phyloP scores from a whole-genome alignment of 768 basidiomycete genomes.

The Lactifluus echinatus region DNA sequence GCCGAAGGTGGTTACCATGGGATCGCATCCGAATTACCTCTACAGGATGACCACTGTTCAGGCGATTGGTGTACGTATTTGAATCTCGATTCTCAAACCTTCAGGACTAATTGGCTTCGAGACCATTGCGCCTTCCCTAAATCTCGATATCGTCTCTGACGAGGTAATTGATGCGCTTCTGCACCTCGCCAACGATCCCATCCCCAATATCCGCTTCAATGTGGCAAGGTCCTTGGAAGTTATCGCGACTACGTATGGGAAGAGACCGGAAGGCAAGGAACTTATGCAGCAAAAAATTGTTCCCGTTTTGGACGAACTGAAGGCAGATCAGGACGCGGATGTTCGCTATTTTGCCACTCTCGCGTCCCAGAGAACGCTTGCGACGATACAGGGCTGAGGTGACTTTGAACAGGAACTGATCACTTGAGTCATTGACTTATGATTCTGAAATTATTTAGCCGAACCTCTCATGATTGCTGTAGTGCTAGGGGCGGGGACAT shows the following conservation, averaged over 20 bases:
- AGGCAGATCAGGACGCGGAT: slow-evolving; percentile 88
- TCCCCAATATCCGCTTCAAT: slow-evolving; percentile 99
- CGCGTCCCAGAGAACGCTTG: slow-evolving; percentile 54
- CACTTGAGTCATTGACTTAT: background rate
- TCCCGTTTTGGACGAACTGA: slow-evolving; percentile 79
- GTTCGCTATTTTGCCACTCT: slow-evolving; percentile 89
- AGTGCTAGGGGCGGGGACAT: slow-evolving; percentile 20
- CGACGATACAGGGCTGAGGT: slow-evolving; percentile 34
- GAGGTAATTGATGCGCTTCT: slow-evolving; percentile 81
- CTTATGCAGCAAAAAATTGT: slow-evolving; percentile 66
- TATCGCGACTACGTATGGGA: slow-evolving; percentile 62
- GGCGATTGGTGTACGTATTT: slow-evolving; percentile 76
- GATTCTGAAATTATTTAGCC: background rate
- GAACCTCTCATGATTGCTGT: slow-evolving; percentile 17
- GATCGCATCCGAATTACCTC: slow-evolving; percentile 91
- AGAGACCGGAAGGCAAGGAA: slow-evolving; percentile 58
- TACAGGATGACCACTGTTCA: slow-evolving; percentile 99
- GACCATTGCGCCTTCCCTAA: slow-evolving; percentile 93
- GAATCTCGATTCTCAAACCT: background rate
- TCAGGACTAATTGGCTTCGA: slow-evolving; percentile 26
- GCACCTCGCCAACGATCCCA: slow-evolving; percentile 77
- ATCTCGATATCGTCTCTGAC: slow-evolving; percentile 69
- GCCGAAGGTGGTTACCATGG: slow-evolving; percentile 96
- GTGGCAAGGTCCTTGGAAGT: slow-evolving; percentile 93
- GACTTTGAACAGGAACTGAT: slow-evolving; percentile 4